Base-by-base conservation (phyloP, 257 asterid species). In the Agastache rugosa region DNA sequence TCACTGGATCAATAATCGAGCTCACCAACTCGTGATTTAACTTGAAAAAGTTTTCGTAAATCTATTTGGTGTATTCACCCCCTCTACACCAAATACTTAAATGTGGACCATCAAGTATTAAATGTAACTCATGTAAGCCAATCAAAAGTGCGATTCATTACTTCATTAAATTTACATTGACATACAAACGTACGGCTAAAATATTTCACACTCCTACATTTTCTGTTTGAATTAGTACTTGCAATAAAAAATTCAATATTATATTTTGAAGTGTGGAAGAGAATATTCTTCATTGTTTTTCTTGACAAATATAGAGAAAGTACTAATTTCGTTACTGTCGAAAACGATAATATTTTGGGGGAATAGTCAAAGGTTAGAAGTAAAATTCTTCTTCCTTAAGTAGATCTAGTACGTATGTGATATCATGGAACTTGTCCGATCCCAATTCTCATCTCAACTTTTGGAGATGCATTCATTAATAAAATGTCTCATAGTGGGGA, bases 391-490 rank as follows among this genome's bases (percentile, higher is more conserved):
- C 72, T 77, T 60, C 77, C 66, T 25, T 62, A 25, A 34, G 63
- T 35, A 48, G 39, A n/a, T n/a, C n/a, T n/a, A n/a, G n/a, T n/a
- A n/a, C n/a, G 3, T 29, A 75, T 79, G 77, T 81, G n/a, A 82
- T 74, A 5, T 31, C 37, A 31, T 31, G 37, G 37, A 31, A 31
- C 86, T 63, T 73, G 63, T 63, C 29, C 61, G 31, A 20, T 54
- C 51, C 80, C 63, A 72, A 78, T 62, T 75, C 83, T 86, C 64
- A 83, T 84, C 81, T 62, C 34, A 76, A 79, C 78, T 51, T 44
- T 74, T 37, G 70, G 55, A 35, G 81, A 74, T 63, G 79, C 37
- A 31, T 31, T 31, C 83, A 69, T 41, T 76, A 37, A 63, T 48
- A 77, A 73, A 64, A 72, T 75, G 80, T 81, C 27, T 35, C 25